These are phyloP conservation scores for Apiospora koreana DNA, from an alignment of 2,329 filamentous ascomycete species.

Conservation along the genomic window DNA sequence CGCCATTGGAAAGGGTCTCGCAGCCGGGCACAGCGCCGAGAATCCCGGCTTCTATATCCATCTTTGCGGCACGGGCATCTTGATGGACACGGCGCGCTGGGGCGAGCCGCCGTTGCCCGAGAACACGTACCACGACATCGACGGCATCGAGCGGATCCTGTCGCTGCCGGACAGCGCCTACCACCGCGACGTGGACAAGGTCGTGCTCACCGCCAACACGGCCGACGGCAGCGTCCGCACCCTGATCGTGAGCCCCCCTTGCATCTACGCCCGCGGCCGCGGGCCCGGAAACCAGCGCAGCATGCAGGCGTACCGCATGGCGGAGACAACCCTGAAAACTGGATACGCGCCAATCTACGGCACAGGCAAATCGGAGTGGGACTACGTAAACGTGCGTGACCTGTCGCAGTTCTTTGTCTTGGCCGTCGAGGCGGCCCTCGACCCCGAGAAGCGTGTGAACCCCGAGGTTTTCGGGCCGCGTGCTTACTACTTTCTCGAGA, in stretches of 20 bases:
- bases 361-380: constrained; percentile 49
- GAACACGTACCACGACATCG: constrained; percentile 58
- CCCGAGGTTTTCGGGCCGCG: constrained; percentile 63
- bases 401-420: constrained; percentile 44
- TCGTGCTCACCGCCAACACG: constrained; percentile 51
- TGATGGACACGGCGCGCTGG: constrained; percentile 40
- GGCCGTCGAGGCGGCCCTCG: constrained; percentile 53
- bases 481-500: constrained; percentile 69
- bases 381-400: constrained; percentile 53
- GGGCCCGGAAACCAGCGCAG: constrained; percentile 51
- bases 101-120: constrained; percentile 45
- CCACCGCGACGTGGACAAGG: constrained; percentile 70
- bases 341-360: constrained; percentile 46
- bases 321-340: constrained; percentile 39
- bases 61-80: constrained; percentile 50
- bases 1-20: constrained; percentile 49
- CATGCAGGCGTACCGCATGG: constrained; percentile 49
- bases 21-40: constrained; percentile 41
- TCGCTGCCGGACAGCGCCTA: constrained; percentile 56
- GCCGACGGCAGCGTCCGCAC: constrained; percentile 37
- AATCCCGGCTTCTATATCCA: constrained; percentile 53
- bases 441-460: constrained; percentile 54
- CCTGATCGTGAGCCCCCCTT: constrained; percentile 50
- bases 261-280: constrained; percentile 52
- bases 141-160: constrained; percentile 56